Percentiles rank a stretch among this genome's conserved stretches.
phyloP scores from a whole-genome alignment of 2,329 filamentous ascomycete species.

The Beauveria rudraprayagi region DNA sequence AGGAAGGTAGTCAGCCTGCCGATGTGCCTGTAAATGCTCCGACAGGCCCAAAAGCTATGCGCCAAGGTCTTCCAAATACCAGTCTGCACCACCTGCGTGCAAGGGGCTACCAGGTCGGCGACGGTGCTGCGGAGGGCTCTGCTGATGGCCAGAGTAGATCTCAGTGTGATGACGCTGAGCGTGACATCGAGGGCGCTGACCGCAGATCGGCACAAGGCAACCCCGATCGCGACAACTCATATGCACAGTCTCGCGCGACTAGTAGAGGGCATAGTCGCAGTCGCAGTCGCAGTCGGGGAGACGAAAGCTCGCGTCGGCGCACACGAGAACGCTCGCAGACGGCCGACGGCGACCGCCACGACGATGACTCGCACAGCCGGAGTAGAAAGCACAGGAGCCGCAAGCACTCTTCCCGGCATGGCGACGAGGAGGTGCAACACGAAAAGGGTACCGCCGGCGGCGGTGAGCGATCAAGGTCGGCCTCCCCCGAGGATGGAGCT shows the following conservation, averaged over 20 bases:
- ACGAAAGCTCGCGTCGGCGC: constrained; percentile 40
- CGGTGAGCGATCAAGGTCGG: constrained; percentile 53
- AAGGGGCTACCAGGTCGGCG: constrained; percentile 39
- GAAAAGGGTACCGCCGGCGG: constrained; percentile 28
- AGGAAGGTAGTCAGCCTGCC: not conserved
- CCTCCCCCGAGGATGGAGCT: constrained; percentile 49
- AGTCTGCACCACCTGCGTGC: constrained; percentile 60
- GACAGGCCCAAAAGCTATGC: constrained; percentile 90
- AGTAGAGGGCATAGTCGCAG: constrained; percentile 21
- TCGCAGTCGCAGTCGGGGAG: constrained; percentile 27
- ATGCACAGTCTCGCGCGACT: constrained; percentile 27
- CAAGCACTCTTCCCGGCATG: constrained; percentile 31
- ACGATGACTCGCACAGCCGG: constrained; percentile 34
- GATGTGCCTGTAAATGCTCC: constrained; percentile 60
- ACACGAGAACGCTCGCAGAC: constrained; percentile 49
- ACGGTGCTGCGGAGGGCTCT: not conserved
- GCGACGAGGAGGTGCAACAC: constrained; percentile 35
- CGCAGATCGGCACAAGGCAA: constrained; percentile 14
- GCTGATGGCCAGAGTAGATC: constrained; percentile 10
- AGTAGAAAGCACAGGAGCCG: constrained; percentile 42
- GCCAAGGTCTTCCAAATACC: constrained; percentile 77
- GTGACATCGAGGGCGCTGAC: constrained; percentile 8
- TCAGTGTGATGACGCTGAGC: constrained; percentile 15
- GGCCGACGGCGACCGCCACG: constrained; percentile 38
- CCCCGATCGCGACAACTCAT: constrained; percentile 21